Percentiles rank a stretch among this genome's conserved stretches.
phyloP scores from a whole-genome alignment of 179 eudicot genomes.

The Pouteria campechiana region DNA sequence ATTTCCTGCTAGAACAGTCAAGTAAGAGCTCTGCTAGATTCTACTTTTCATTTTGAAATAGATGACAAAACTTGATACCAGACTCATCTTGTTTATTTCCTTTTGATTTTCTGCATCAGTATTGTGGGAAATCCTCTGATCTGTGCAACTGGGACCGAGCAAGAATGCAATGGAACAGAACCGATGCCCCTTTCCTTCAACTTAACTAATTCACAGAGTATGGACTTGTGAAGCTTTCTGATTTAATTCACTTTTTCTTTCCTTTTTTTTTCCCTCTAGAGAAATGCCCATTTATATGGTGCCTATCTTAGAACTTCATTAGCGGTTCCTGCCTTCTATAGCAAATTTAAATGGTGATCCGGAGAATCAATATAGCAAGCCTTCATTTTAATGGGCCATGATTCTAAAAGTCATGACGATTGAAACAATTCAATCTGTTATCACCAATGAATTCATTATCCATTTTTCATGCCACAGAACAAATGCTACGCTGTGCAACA shows the following conservation, averaged over 20 bases:
- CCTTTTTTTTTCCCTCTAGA: not conserved
- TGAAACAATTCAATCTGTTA: no score
- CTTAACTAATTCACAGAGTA: slow-evolving; percentile 43
- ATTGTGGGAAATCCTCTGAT: slow-evolving; percentile 75
- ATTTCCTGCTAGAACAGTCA: slow-evolving; percentile 70
- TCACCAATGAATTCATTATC: no score
- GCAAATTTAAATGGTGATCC: no score
- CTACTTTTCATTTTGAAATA: not conserved
- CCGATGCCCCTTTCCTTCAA: slow-evolving; percentile 70
- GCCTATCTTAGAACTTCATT: no score
- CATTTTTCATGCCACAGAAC: no score
- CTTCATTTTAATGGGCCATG: no score
- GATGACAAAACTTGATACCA: not conserved
- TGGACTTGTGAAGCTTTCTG: slow-evolving; percentile 11
- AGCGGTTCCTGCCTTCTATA: no score
- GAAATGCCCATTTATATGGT: no score
- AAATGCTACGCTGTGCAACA: no score
- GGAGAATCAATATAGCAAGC: no score
- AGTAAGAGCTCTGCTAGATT: slow-evolving; percentile 26
- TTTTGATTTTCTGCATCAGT: slow-evolving; percentile 23
- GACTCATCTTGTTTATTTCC: not conserved
- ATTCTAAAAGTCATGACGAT: no score
- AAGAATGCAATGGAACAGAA: slow-evolving; percentile 67
- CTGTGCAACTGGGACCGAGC: slow-evolving; percentile 63
- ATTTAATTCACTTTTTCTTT: not conserved